Evolutionary conservation across 352 stramenopile species (phyloP).

Genomic region (Phytophthora pinifolia): DNA sequence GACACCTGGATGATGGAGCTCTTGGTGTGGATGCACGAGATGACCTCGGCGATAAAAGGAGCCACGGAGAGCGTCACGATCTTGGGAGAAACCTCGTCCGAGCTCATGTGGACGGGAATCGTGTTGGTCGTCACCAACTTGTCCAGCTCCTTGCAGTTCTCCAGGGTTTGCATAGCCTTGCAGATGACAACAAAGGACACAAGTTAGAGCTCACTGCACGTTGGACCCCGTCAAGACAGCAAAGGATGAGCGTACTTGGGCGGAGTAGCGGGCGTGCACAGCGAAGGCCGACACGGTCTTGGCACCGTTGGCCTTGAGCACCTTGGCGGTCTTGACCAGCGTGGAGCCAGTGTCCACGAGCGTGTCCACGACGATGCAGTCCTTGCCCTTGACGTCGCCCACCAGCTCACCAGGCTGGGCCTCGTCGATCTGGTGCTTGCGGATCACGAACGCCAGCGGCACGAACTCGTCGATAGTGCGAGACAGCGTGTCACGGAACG

Average conservation of each 20-base stretch:
- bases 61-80: conserved; percentile 86
- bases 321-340: conserved; percentile 78
- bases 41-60: conserved; percentile 87
- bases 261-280: conserved; percentile 83
- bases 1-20: conserved; percentile 82
- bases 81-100: conserved; percentile 46
- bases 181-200: not conserved
- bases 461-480: conserved; percentile 78
- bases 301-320: conserved; percentile 77
- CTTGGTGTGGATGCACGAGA: conserved; percentile 89
- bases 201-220: too few species aligned
- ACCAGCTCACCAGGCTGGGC: conserved; percentile 73
- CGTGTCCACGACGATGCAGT: conserved; percentile 89
- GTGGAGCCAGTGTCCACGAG: conserved; percentile 86
- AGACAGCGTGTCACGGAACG: conserved; percentile 83
- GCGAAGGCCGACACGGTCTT: conserved; percentile 82
- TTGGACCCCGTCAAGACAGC: not conserved
- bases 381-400: conserved; percentile 74
- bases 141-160: conserved; percentile 77
- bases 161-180: conserved; percentile 64
- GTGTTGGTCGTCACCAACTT: conserved; percentile 87
- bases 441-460: conserved; percentile 80
- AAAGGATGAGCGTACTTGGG: conserved; percentile 46
- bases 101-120: conserved; percentile 53
- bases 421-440: conserved; percentile 80